Evolutionary conservation across 2,329 filamentous ascomycete genomes (phyloP).

Genomic region (Colletotrichum coccodes): DNA sequence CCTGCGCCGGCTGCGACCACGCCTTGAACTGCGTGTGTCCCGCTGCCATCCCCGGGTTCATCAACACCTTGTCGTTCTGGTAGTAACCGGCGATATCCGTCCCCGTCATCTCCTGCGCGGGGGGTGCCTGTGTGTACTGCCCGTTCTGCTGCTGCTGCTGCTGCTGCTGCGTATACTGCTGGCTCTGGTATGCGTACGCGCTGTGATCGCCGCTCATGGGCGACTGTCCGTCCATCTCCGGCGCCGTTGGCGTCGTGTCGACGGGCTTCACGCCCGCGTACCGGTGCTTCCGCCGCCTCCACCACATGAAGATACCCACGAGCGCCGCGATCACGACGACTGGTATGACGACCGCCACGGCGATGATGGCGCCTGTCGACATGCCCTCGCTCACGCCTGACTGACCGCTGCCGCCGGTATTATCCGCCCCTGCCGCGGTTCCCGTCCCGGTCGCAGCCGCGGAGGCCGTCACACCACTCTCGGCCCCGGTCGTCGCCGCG

Average conservation of each 20-base stretch:
- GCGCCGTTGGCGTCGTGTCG: not conserved
- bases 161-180: not conserved
- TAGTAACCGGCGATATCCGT: slow-evolving; percentile 13
- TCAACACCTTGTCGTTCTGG: slow-evolving; percentile 29
- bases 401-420: not conserved
- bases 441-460: not conserved
- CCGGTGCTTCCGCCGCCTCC: slow-evolving; percentile 19
- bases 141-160: slow-evolving; percentile 2
- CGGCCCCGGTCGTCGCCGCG: not conserved
- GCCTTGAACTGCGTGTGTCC: slow-evolving; percentile 17
- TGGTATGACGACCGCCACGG: slow-evolving; percentile 3
- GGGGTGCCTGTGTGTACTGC: not conserved
- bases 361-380: slow-evolving; percentile 14
- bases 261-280: slow-evolving; percentile 24
- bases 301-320: slow-evolving; percentile 21
- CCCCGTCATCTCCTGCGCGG: slow-evolving; percentile 13
- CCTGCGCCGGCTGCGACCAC: slow-evolving; percentile 1
- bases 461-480: not conserved
- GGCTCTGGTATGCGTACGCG: slow-evolving; percentile 7
- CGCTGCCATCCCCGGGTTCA: not conserved
- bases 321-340: slow-evolving; percentile 20
- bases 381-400: not conserved
- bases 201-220: not conserved
- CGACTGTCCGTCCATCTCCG: slow-evolving; percentile 1
- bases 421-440: not conserved